These are phyloP conservation scores for Collariella sp. DNA, from an alignment of 495 filamentous ascomycete genomes.

Conservation along the genomic window DNA sequence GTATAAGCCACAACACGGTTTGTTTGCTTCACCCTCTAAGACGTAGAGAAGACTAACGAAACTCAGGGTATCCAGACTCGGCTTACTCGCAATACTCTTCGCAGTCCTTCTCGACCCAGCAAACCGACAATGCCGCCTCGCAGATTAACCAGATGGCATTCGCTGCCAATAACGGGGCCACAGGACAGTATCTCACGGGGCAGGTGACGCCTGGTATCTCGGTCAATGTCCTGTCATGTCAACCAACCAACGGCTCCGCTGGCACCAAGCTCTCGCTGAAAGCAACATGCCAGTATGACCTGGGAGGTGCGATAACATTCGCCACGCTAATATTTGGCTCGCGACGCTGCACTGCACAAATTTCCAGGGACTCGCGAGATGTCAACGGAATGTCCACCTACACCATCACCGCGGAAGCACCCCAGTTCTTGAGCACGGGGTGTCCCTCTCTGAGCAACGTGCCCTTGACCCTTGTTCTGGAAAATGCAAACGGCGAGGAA, in stretches of 20 bases:
- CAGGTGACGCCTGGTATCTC: slow-evolving; percentile 22
- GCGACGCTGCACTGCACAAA: slow-evolving; percentile 53
- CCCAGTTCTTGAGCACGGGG: slow-evolving; percentile 57
- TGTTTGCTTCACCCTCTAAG: no score
- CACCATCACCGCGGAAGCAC: slow-evolving; percentile 62
- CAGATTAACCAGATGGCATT: slow-evolving; percentile 46
- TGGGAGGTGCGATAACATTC: slow-evolving; percentile 41
- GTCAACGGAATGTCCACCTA: slow-evolving; percentile 55
- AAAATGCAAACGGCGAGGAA: slow-evolving; percentile 54
- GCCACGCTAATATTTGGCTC: slow-evolving; percentile 66
- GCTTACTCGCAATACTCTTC: slow-evolving; percentile 37
- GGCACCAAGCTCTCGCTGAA: slow-evolving; percentile 65
- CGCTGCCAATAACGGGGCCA: slow-evolving; percentile 44
- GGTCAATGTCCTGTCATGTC: slow-evolving; percentile 57
- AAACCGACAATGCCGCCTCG: slow-evolving; percentile 39
- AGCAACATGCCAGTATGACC: slow-evolving; percentile 64
- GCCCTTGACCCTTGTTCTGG: slow-evolving; percentile 63
- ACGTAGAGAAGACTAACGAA: background rate
- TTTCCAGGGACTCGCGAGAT: slow-evolving; percentile 52
- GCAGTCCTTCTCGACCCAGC: slow-evolving; percentile 33
- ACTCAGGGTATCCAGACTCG: slow-evolving; percentile 43
- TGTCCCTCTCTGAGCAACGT: slow-evolving; percentile 56
- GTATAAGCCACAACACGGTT: slow-evolving; percentile 32
- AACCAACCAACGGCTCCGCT: slow-evolving; percentile 56
- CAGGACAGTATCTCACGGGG: slow-evolving; percentile 43